Evolutionary conservation across 768 basidiomycete species (phyloP).

Genomic region (Pisolithus microcarpus): DNA sequence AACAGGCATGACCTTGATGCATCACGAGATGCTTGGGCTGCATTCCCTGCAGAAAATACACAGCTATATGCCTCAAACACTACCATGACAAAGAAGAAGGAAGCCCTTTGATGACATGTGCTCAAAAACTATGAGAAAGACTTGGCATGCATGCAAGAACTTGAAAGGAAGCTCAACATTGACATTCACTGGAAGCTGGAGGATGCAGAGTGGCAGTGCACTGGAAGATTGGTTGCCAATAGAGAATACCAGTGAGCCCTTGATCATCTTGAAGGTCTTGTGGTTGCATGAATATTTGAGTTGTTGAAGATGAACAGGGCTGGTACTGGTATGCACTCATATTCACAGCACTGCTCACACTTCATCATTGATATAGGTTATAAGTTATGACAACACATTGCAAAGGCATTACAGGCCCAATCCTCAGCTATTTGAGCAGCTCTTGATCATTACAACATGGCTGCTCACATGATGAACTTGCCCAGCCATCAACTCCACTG

Average conservation of each 20-base stretch:
- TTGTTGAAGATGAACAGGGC: slow-evolving; percentile 17
- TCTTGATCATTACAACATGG: background rate
- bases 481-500: slow-evolving; percentile 7
- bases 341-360: background rate
- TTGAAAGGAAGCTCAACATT: slow-evolving; percentile 18
- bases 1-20: background rate
- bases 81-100: background rate
- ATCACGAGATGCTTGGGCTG: background rate
- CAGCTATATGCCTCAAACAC: background rate
- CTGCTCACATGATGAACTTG: background rate
- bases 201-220: background rate
- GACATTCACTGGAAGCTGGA: slow-evolving; percentile 5
- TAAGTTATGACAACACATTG: slow-evolving; percentile 6
- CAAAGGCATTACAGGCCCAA: background rate
- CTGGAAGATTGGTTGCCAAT: background rate
- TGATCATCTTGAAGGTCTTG: slow-evolving; percentile 24
- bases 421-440: slow-evolving; percentile 13
- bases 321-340: slow-evolving; percentile 6
- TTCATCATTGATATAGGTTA: background rate
- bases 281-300: slow-evolving; percentile 26
- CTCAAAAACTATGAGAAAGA: too few relatives aligned
- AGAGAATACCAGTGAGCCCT: slow-evolving; percentile 4
- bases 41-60: background rate
- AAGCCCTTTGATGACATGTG: background rate
- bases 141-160: too few relatives aligned